These are phyloP conservation scores for Xylariaceae sp. DNA, from an alignment of 2,329 filamentous ascomycete genomes.

Conservation along the genomic window DNA sequence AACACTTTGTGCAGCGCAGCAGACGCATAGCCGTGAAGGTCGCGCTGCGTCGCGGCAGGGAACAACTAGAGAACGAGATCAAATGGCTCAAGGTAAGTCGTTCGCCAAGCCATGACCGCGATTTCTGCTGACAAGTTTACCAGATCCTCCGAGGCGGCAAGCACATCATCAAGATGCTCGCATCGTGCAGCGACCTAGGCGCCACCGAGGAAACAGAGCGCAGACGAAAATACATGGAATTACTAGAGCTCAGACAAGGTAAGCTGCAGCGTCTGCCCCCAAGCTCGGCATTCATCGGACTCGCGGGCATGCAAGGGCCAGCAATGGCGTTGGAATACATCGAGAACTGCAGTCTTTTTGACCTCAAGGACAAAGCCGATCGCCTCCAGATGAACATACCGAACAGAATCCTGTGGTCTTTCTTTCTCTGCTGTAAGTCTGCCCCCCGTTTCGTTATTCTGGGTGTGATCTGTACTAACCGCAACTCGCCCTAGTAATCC, in stretches of 20 bases:
- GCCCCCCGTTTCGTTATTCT: neutral
- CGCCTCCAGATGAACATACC: neutral
- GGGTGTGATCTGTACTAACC: neutral
- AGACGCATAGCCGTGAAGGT: conserved; percentile 8
- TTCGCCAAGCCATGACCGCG: neutral
- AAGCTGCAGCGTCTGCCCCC: neutral
- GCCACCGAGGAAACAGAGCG: neutral
- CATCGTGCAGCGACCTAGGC: neutral
- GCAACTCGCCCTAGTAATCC: neutral
- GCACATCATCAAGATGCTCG: conserved; percentile 8
- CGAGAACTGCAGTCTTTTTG: conserved; percentile 3
- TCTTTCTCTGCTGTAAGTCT: conserved; percentile 12
- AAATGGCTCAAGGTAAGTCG: neutral
- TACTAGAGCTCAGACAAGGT: neutral
- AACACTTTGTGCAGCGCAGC: neutral
- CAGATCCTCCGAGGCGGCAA: conserved; percentile 5
- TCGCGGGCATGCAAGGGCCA: neutral
- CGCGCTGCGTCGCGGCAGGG: neutral
- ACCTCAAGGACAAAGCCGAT: neutral
- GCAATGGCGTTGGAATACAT: conserved; percentile 11
- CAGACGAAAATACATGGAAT: neutral
- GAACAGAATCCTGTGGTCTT: conserved; percentile 10
- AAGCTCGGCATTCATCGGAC: neutral
- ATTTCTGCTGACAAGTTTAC: neutral
- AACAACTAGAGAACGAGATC: neutral